Conservation (phyloP, 176 grass and related monocot species). For the Microstegium vimineum region DNA sequence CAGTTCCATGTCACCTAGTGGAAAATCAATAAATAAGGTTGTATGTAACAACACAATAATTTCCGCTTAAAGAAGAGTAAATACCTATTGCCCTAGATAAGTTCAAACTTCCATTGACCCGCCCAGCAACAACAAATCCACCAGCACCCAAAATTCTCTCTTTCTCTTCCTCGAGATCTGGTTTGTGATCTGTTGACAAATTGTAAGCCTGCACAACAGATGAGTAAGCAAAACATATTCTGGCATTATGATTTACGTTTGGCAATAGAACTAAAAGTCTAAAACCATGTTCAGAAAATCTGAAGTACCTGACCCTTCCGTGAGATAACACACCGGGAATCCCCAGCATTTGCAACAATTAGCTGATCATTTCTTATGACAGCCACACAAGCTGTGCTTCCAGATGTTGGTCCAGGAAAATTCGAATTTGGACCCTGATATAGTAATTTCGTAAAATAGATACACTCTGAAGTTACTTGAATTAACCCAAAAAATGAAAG, state of each 20-base stretch:
- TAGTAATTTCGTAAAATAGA: slow-evolving; percentile 22
- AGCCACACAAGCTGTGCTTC: slow-evolving; percentile 93
- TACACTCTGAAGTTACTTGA: slow-evolving; percentile 4
- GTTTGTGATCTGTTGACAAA: slow-evolving; percentile 95
- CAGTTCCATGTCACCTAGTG: slow-evolving; percentile 83
- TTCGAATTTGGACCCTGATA: slow-evolving; percentile 76
- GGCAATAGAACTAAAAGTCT: neutral
- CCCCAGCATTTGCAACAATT: slow-evolving; percentile 94
- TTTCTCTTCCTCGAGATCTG: slow-evolving; percentile 72
- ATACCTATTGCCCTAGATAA: slow-evolving; percentile 88
- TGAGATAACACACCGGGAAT: slow-evolving; percentile 96
- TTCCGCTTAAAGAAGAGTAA: neutral
- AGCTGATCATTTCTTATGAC: slow-evolving; percentile 83
- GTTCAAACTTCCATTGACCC: slow-evolving; percentile 91
- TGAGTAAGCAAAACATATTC: neutral
- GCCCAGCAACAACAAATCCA: slow-evolving; percentile 75
- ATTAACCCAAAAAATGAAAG: neutral
- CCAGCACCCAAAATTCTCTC: slow-evolving; percentile 83
- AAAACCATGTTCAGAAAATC: neutral
- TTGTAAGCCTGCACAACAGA: slow-evolving; percentile 57
- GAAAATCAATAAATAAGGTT: slow-evolving; percentile 20
- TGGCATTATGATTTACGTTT: slow-evolving; percentile 18
- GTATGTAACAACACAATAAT: neutral
- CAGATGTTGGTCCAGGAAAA: slow-evolving; percentile 78
- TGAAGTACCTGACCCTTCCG: slow-evolving; percentile 73